Evolutionary conservation across 305 asterid genomes (phyloP), one percentile per base, ranked within the genome.

Genomic region (Petunia hybrid): DNA sequence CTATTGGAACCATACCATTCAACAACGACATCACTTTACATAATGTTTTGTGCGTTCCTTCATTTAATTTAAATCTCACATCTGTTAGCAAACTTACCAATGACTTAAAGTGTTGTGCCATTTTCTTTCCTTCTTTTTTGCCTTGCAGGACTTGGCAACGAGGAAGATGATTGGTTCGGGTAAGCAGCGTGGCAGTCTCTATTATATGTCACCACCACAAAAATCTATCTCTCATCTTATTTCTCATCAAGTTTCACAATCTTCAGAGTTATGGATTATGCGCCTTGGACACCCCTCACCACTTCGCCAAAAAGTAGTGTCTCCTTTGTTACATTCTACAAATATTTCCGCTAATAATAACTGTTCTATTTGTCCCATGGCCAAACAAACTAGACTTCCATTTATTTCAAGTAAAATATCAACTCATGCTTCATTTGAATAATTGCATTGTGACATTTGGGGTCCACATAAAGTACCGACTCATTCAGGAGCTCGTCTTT

Each of bases 261-360:
- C 31, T 22, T 22, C 31, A 22, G 31, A 22, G 31, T 22, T 22
- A 22, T 22, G 31, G 31, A 22, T 22, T 22, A 22, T 22, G 31
- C 56, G 60, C 1, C 78, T 67, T 36, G 69, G 83, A 55, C 78
- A 80, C 6, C 68, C 69, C 4, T 80, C 82, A 35, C 67, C 66
- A 3, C 1, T 0, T 46, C 41, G 53, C 2, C 66, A 63, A 0
- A 79, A 46, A 40, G 38, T 80, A 55, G 76, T 12, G 31, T 22
- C 31, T 22, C 31, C 31, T 22, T 22, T 22, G 31, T 22, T 22
- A 22, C 31, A 22, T 22, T 22, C 31, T 22, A 22, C 31, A 22
- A 22, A 22, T 22, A 22, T 22, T 22, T 22, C 31, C 31, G 31
- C 31, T 22, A 22, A 22, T 22, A 22, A 22, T 22, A 22, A 22